Evolutionary conservation across 2,329 filamentous ascomycete genomes (phyloP), one percentile per base, ranked within the genome.

Genomic region (Penicillium hordei): DNA sequence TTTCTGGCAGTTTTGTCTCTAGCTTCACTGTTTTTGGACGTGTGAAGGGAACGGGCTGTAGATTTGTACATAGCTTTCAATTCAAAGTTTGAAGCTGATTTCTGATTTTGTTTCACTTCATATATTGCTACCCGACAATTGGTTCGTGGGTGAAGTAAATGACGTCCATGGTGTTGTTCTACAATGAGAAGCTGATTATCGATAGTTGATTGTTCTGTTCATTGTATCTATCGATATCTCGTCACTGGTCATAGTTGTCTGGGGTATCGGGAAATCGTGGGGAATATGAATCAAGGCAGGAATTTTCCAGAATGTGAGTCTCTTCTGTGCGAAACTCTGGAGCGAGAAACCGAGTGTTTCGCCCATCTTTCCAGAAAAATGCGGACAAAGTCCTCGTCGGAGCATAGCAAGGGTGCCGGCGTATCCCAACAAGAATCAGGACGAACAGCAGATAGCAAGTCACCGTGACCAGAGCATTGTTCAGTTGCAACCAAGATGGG

Each of bases 51-150:
- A 48, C 46, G 23, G 48, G 29, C 27, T 61, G 50, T 57, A 55
- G 52, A 62, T 59, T 29, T 66, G 64, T 66, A 66, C 53, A 66
- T 66, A 65, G 58, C 55, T 61, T 55, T 59, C 49, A 65, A 63
- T 59, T 55, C 60, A 54, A 46, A 40, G 33, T 31, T 57, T 65
- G 61, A 58, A 60, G 63, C 58, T 64, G 54, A 58, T 45, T 45
- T 34, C 5, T 34, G 17, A 25, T 27, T 39, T 25, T 21, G 12
- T 44, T 48, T 52, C 5, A 23, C 5, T 36, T 21, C 5, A 8
- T 12, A 17, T 29, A 5, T 19, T 31, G 43, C 15, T 21, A 5
- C 12, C 19, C 15, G 12, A 5, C 4, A 21, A 21, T 48, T 15
- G 8, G 15, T 25, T 15, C 8, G 19, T 33, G 9, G 29, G 19